A percentile compares a stretch with the other conserved stretches of the same genome.
These are phyloP conservation scores for Syzygium aqueum DNA, from an alignment of 345 rosid species.

Conservation along the genomic window DNA sequence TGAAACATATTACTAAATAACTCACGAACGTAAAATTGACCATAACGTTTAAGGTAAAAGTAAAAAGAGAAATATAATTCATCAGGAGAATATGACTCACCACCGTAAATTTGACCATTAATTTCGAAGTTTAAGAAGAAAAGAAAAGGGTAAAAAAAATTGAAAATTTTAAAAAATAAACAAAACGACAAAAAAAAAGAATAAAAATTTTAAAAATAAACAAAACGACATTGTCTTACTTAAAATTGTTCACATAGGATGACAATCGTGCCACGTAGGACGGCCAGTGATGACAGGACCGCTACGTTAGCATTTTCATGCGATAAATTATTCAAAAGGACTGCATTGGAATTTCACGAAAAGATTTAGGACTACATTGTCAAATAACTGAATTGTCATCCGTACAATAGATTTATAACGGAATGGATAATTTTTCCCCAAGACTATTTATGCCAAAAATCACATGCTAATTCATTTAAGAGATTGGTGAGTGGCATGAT, in stretches of 20 bases:
- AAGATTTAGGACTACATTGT: too few relatives aligned
- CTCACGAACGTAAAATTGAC: too few relatives aligned
- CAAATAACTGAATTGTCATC: neutral
- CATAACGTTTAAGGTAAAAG: too few relatives aligned
- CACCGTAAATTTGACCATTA: neutral
- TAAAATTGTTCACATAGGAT: neutral
- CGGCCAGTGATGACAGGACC: accelerated
- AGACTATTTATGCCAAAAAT: neutral
- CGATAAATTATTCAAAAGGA: too few relatives aligned
- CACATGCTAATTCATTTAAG: neutral
- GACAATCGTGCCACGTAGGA: accelerated
- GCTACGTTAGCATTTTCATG: accelerated
- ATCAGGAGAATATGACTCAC: neutral
- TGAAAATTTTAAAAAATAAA: too few relatives aligned
- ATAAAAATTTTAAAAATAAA: neutral
- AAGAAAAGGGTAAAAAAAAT: too few relatives aligned
- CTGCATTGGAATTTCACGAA: too few relatives aligned
- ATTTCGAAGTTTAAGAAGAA: neutral
- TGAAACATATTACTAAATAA: neutral
- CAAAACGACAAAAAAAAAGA: too few relatives aligned
- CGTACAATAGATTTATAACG: too few relatives aligned
- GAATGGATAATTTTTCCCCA: neutral
- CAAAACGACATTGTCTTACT: neutral
- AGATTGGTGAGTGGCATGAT: neutral
- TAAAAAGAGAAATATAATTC: too few relatives aligned